Base-by-base conservation (phyloP, 1,284 basidiomycete genomes). In the Moesziomyces antarcticus region DNA sequence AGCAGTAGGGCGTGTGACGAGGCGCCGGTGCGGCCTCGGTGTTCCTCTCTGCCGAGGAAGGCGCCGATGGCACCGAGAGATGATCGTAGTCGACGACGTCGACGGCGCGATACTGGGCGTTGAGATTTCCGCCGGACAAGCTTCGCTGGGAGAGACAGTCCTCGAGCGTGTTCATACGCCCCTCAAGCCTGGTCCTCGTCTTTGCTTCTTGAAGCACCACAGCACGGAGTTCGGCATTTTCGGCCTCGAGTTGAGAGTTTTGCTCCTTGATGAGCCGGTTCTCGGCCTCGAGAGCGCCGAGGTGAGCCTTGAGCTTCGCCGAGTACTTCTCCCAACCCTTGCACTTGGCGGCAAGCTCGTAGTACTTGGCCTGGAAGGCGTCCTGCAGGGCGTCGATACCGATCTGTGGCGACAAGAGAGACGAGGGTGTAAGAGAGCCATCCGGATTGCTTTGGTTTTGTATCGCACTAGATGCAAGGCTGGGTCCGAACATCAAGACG, bases 271-370 rank as follows among this genome's bases (percentile, higher is more conserved):
- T 63, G 0, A 76, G 63, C 7, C 72, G 68, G 18, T 73, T 68
- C 54, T 80, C 78, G 16, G 70, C 64, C 24, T 73, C 72, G 51
- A 80, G 69, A 0, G 63, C 76, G 22, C 75, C 77, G 21, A 69
- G 50, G 56, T 79, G 74, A 8, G 78, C 77, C 24, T 66, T 61
- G 21, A 81, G 69, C 63, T 77, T 80, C 18, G 78, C 72, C 2
- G 78, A 72, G 44, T 75, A 80, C 41, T 53, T 62, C 50, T 81
- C 77, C 79, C 79, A 81, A n/a, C 65, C 67, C 40, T 75, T 78
- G 73, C 78, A 80, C 52, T 81, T 81, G 63, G 58, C 61, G 13
- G 75, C 71, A 4, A 76, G 64, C 56, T 77, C 74, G 50, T 75
- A 70, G 57, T 75, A 77, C 48, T 80, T 78, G 45, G 72, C 72